Base-by-base conservation (phyloP, 768 basidiomycete genomes). In the Leccinum fibrillosum region DNA sequence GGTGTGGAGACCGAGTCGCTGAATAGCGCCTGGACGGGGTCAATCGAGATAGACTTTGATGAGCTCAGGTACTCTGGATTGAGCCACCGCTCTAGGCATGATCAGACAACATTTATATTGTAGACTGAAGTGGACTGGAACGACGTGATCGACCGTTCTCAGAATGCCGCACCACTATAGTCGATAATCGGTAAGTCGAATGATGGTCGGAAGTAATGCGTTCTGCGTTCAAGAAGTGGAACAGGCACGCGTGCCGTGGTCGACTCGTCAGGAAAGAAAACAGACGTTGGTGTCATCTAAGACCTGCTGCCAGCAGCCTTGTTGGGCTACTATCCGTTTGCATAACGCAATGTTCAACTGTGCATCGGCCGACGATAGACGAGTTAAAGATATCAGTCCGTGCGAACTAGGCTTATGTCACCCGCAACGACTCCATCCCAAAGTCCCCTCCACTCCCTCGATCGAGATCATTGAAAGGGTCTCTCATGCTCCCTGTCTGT, bases 401-500 rank as follows among this genome's bases (percentile, higher is more conserved):
- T 9, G 4, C 56, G 53, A 65, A 10, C 19, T 5, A n/a, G 17
- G 17, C 19, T 67, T 49, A 72, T 17, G 60, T 58, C 49, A 68
- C 48, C 7, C 59, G 68, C 51, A 72, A 48, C 0, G 71, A 65
- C 28, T 72, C 71, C 63, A 83, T 66, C 39, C 81, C 82, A 49
- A 82, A 77, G 49, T 81, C 81, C 15, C 69, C 68, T 11, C 73
- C 75, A 37, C 56, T 67, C 2, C 76, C 74, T n/a, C 76, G 72
- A 58, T 75, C 75, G 26, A 72, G 66, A 32, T 79, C 78, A 62
- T 86, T 84, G 68, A 93, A 94, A 8, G 92, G 92, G 69, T 93
- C 90, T 58, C 91, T 78, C 72, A 86, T 85, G 64, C 90, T 92
- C 30, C 91, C 91, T 15, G 88, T 92, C 70, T 86, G 85, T 17